These are phyloP conservation scores for Candida silvatica DNA, from an alignment of 805 yeast species.

Conservation along the genomic window DNA sequence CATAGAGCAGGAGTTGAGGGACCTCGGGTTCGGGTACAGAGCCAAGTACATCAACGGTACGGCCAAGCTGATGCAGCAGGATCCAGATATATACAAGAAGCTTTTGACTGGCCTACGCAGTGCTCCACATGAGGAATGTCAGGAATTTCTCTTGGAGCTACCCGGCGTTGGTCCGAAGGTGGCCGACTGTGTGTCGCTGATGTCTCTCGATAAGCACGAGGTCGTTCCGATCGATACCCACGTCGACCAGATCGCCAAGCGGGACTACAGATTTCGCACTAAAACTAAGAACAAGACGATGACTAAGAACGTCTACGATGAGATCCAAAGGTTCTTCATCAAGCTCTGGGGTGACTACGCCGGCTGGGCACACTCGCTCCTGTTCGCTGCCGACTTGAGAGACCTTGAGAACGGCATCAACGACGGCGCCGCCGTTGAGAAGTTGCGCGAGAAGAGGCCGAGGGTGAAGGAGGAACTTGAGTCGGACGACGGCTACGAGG, in stretches of 20 bases:
- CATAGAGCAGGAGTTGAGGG: conserved; percentile 29
- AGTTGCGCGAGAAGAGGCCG: conserved; percentile 1
- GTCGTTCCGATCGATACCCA: conserved; percentile 96
- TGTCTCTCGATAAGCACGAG: conserved; percentile 81
- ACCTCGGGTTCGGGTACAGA: conserved; percentile 76
- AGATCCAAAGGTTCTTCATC: conserved; percentile 38
- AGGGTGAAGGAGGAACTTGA: neutral
- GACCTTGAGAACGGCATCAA: conserved; percentile 67
- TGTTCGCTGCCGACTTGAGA: conserved; percentile 73
- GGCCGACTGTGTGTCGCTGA: conserved; percentile 91
- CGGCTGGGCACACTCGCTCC: conserved; percentile 98
- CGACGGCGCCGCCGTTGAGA: conserved; percentile 5
- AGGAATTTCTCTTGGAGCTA: conserved; percentile 51
- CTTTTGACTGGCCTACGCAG: conserved; percentile 29
- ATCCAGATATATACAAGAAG: conserved; percentile 28
- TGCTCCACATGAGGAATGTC: conserved; percentile 32
- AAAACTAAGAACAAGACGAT: conserved; percentile 28
- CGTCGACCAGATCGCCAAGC: conserved; percentile 78
- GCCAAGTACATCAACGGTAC: conserved; percentile 83
- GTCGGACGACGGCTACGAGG: neutral
- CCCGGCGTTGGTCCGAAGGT: conserved; percentile 97
- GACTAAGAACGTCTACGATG: conserved; percentile 42
- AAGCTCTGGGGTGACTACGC: conserved; percentile 77
- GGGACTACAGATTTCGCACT: conserved; percentile 59
- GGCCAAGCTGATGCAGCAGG: conserved; percentile 45